Percentiles rank a stretch among this genome's conserved stretches.
Evolutionary conservation across 805 yeast genomes (phyloP).

Genomic region (Danielia reshetovae): DNA sequence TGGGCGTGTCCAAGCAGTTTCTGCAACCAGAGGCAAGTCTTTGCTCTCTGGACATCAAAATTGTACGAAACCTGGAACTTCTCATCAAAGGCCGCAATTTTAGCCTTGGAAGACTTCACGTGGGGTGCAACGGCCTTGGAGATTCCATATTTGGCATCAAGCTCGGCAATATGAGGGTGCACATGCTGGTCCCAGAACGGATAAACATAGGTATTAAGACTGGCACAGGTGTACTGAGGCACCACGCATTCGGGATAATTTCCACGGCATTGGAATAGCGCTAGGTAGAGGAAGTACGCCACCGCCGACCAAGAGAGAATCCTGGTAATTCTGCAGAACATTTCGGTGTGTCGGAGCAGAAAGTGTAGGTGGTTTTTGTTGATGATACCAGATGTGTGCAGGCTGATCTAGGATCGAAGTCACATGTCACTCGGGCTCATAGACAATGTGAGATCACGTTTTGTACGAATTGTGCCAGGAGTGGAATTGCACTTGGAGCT

Average conservation of each 20-base stretch:
- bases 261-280: constrained; percentile 8
- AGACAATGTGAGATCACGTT: no score
- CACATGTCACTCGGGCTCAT: no score
- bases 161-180: constrained; percentile 1
- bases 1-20: neutral
- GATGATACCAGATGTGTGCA: neutral
- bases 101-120: neutral
- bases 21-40: neutral
- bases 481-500: no score
- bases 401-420: no score
- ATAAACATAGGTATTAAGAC: constrained; percentile 6
- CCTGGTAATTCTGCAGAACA: neutral
- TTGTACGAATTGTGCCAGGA: no score
- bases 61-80: constrained; percentile 4
- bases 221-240: constrained; percentile 9
- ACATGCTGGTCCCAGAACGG: constrained; percentile 5
- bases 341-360: no score
- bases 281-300: constrained; percentile 10
- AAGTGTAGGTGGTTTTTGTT: no score
- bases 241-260: constrained; percentile 3
- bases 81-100: constrained; percentile 5
- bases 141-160: constrained; percentile 4
- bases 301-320: constrained; percentile 2
- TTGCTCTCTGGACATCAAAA: neutral
- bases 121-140: constrained; percentile 1